Conservation (phyloP, 192 early-diverging fungal species). For the Oehlia diaphana region DNA sequence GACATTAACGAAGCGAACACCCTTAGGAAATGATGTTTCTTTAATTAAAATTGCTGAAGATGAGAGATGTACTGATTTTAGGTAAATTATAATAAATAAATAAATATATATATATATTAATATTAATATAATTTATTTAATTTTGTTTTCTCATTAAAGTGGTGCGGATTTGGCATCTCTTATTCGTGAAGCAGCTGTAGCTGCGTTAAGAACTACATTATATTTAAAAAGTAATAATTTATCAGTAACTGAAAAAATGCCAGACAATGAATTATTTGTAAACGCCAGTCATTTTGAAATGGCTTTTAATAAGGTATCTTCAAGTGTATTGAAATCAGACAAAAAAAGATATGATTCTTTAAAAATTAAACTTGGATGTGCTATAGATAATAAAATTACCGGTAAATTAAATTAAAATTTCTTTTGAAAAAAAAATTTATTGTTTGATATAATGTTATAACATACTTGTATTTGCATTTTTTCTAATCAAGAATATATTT, state of each 20-base stretch:
- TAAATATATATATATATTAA: too few relatives aligned
- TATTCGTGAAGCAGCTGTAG: slow-evolving; percentile 79
- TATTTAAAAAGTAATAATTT: slow-evolving; percentile 42
- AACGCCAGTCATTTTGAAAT: slow-evolving; percentile 66
- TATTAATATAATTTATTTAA: background rate
- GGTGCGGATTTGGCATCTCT: slow-evolving; percentile 79
- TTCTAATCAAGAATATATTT: too few relatives aligned
- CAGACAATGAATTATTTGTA: slow-evolving; percentile 52
- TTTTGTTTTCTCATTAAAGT: slow-evolving; percentile 32
- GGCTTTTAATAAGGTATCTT: slow-evolving; percentile 80
- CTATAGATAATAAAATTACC: background rate
- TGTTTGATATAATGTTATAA: too few relatives aligned
- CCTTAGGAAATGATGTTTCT: slow-evolving; percentile 61
- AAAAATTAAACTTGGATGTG: slow-evolving; percentile 47
- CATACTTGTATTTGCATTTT: too few relatives aligned
- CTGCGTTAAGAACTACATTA: slow-evolving; percentile 70
- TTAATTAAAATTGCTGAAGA: slow-evolving; percentile 62
- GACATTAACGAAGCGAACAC: slow-evolving; percentile 78
- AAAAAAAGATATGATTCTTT: slow-evolving; percentile 48
- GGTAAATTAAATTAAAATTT: too few relatives aligned
- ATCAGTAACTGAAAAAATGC: slow-evolving; percentile 2
- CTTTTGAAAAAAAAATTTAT: too few relatives aligned
- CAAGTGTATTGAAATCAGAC: slow-evolving; percentile 72
- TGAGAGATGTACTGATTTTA: slow-evolving; percentile 65
- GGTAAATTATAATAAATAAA: slow-evolving; percentile 13